Conservation (phyloP, 768 basidiomycete genomes). For the Phaeotremella fagi region DNA sequence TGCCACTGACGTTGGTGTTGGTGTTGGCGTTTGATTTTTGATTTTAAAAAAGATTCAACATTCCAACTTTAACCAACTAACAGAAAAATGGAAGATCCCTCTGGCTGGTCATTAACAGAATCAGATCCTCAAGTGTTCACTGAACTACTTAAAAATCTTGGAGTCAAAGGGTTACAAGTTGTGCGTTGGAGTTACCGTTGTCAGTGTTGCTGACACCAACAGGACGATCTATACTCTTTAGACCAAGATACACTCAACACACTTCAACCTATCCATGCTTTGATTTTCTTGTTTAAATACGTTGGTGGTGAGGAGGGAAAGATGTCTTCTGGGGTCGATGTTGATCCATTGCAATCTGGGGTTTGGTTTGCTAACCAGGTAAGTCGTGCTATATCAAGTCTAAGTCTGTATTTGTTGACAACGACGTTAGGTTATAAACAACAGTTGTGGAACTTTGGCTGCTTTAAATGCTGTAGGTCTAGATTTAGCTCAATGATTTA, state of each 20-base stretch:
- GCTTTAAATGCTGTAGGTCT: constrained; percentile 82
- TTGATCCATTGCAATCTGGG: constrained; percentile 55
- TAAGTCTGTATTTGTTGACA: background rate
- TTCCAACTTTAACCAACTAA: too few relatives aligned
- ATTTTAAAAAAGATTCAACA: too few relatives aligned
- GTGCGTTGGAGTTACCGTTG: constrained; percentile 21
- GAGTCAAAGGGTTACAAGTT: constrained; percentile 46
- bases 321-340: constrained; percentile 33
- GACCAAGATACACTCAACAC: constrained; percentile 56
- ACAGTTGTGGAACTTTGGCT: constrained; percentile 93
- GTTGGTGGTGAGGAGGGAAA: constrained; percentile 53
- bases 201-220: background rate
- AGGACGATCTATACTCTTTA: constrained; percentile 48
- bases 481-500: too few relatives aligned
- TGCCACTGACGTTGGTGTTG: background rate
- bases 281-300: constrained; percentile 98
- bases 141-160: constrained; percentile 40
- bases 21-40: background rate
- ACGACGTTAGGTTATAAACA: constrained; percentile 68
- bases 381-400: background rate
- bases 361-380: constrained; percentile 77
- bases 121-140: constrained; percentile 48
- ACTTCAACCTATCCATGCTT: constrained; percentile 76
- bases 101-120: constrained; percentile 47
- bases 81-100: constrained; percentile 29